Conservation (phyloP, 2,329 filamentous ascomycete genomes). For the Sporothrix pseudoabietina region DNA sequence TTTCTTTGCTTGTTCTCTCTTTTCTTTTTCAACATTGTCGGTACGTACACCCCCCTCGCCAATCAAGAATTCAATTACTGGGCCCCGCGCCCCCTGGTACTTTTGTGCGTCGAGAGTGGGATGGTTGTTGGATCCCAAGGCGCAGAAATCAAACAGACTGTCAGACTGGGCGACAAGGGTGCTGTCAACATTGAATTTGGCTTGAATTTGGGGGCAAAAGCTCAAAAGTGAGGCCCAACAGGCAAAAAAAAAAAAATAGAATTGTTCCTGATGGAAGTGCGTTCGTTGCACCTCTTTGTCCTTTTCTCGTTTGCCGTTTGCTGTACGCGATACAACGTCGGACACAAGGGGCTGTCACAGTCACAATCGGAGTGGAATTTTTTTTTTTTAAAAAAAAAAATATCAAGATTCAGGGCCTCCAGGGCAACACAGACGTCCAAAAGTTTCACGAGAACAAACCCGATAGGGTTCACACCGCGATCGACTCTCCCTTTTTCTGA, state of each 20-base stretch:
- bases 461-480: not conserved
- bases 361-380: slow-evolving; percentile 1
- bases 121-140: not conserved
- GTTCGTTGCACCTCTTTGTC: not conserved
- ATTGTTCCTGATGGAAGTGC: not conserved
- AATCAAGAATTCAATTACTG: slow-evolving; percentile 19
- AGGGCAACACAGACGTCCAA: not conserved
- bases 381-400: too few species aligned
- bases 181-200: not conserved
- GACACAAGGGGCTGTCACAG: slow-evolving; percentile 6
- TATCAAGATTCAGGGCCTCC: not conserved
- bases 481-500: not conserved
- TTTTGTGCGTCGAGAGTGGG: not conserved
- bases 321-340: slow-evolving; percentile 6
- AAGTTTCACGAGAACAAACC: not conserved
- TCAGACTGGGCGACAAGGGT: not conserved
- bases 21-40: not conserved
- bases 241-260: not conserved
- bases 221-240: not conserved
- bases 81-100: not conserved
- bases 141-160: not conserved
- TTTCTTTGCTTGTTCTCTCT: not conserved
- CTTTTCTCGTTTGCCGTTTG: not conserved
- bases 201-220: not conserved
- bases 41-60: not conserved